Evolutionary conservation across 768 basidiomycete genomes (phyloP), one percentile per base, ranked within the genome.

Genomic region (Asterophora lycoperdoides): DNA sequence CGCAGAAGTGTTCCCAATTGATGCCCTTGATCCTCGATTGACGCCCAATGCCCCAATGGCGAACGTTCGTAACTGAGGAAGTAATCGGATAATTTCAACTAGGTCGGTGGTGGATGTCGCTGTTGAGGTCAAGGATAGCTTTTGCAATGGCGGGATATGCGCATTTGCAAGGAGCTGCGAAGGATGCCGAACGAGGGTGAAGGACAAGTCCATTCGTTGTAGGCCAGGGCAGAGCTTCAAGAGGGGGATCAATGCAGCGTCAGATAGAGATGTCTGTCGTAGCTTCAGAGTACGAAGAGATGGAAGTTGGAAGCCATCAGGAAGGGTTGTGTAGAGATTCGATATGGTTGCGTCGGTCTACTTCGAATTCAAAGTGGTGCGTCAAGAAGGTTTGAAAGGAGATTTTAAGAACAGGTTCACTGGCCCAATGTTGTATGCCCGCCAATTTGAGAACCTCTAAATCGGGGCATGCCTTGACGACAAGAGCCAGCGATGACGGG

Each of bases 81-180:
- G 62, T 8, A 57, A 50, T 0, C 65, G 36, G 7, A 84, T 53
- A 2, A 78, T 56, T 1, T 55, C 53, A 9, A 78, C 41, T 1
- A 84, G 55, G 28, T 79, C 76, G 8, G 49, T 36, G 19, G 65
- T 62, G 0, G 73, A 61, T 2, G 79, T 63, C 3, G 59, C 59
- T 0, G 81, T 83, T 4, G 83, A 83, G 1, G 81, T 83, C 19
- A 87, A 61, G 2, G 76, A 77, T n/a, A 88, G 65, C 56, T 88
- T 88, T 54, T 81, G 76, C 23, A 87, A 63, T 4, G 57, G 37
- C 0, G 61, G 60, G 18, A 53, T 39, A 5, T 10, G 47, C 7
- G 46, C 19, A 28, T 41, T 41, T 13, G 47, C 45, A 36, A 65
- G 53, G 33, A 57, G 42, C 2, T 49, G 28, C 3, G 59, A 49